Evolutionary conservation across 2,329 filamentous ascomycete genomes (phyloP), one percentile per base, ranked within the genome.

Genomic region (Alternaria solani): DNA sequence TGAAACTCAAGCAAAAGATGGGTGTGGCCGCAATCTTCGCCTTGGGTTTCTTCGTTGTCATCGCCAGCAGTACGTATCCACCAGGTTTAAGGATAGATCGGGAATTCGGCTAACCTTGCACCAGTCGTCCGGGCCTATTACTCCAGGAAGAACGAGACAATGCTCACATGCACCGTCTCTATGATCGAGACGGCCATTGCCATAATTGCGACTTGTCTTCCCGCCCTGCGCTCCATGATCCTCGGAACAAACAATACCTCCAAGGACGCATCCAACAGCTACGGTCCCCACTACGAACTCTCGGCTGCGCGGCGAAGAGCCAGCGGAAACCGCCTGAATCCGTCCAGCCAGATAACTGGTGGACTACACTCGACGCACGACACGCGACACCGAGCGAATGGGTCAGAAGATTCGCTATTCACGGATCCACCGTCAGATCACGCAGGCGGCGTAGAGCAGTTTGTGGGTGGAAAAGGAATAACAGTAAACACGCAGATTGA

Each of bases 161-260:
- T 71, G 67, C 48, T 71, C 28, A 71, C 68, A 0, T 68, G 64
- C 38, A 70, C 67, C 28, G 68, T 69, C n/a, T 71, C 68, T 16
- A 69, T 67, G 66, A 61, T 70, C 14, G 68, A 71, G 48, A 66
- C 61, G 5, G 66, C 78, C 4, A 75, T 81, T 7, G 77, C 80
- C 1, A 80, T 81, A 34, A 80, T 81, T 9, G 77, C 78, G 1
- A 72, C 76, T 2, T 80, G 76, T n/a, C 75, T 80, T 1, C 78
- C 79, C 11, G 68, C 68, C 9, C 51, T 71, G 9, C 68, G 65
- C 46, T 66, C 68, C 26, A 63, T 67, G 59, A 44, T 70, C 14
- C 56, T 71, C 14, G 68, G 67, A 23, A 59, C 58, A 41, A 62
- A 64, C 42, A 62, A 64, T 39, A 66, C 61, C 5, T 62, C 61